Evolutionary conservation across 176 grass and related monocot species (phyloP).

Genomic region (Saccharum spontaneum): DNA sequence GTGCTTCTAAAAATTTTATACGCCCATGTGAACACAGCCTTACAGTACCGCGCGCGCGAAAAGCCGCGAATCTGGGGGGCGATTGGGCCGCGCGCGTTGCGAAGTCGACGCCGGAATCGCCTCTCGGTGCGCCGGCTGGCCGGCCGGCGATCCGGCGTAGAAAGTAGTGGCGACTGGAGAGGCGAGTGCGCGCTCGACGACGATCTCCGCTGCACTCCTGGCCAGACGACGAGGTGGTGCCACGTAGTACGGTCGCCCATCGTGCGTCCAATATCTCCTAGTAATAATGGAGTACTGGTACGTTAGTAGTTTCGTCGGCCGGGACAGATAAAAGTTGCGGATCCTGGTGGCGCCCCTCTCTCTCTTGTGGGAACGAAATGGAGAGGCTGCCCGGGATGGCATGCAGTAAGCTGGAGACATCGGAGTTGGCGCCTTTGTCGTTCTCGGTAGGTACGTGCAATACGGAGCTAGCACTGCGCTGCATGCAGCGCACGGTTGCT

Average conservation of each 20-base stretch:
- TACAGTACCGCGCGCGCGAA: neutral
- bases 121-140: constrained; percentile 18
- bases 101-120: constrained; percentile 29
- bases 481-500: neutral
- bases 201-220: constrained; percentile 14
- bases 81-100: constrained; percentile 25
- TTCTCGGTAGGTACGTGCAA: neutral
- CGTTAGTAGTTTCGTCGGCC: too few relatives aligned
- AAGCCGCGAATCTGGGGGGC: neutral
- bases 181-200: neutral
- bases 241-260: neutral
- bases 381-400: too few relatives aligned
- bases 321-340: too few relatives aligned
- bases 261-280: too few relatives aligned
- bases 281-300: too few relatives aligned
- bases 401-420: too few relatives aligned
- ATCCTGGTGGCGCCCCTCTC: too few relatives aligned
- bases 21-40: too few relatives aligned
- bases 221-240: constrained; percentile 11
- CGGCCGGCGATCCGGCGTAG: neutral
- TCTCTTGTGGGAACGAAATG: too few relatives aligned
- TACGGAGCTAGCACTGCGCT: neutral
- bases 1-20: too few relatives aligned
- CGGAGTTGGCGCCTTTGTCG: neutral
- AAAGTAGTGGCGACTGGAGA: neutral